Conservation (phyloP, 1,284 basidiomycete species). For the Agroathelia rolfsii region DNA sequence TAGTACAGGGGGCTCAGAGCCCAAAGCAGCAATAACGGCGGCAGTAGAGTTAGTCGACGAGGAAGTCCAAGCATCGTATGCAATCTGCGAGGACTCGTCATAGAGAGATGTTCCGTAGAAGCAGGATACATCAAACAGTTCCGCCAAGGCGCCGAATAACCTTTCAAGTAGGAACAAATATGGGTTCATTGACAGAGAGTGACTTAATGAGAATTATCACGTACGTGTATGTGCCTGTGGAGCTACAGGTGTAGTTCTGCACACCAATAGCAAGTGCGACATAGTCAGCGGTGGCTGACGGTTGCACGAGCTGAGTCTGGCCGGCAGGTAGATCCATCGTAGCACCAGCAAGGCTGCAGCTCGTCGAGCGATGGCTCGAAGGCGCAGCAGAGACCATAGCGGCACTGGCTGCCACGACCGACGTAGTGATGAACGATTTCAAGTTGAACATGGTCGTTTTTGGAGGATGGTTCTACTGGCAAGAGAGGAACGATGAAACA, state of each 20-base stretch:
- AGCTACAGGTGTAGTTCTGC: constrained; percentile 33
- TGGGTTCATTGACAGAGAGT: constrained; percentile 4
- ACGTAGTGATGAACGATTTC: no score
- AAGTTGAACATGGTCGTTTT: no score
- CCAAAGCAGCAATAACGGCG: constrained; percentile 4
- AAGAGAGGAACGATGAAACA: no score
- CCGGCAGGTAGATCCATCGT: neutral
- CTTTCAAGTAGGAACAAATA: constrained; percentile 10
- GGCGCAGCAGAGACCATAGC: constrained; percentile 1
- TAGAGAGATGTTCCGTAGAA: constrained; percentile 13
- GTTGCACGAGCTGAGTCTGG: neutral
- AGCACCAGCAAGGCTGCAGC: neutral
- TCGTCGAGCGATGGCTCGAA: neutral
- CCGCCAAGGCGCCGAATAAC: constrained; percentile 25
- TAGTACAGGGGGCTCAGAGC: constrained; percentile 11
- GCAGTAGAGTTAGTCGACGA: constrained; percentile 5
- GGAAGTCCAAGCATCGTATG: constrained; percentile 15
- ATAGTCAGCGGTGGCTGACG: constrained; percentile 12
- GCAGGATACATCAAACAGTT: constrained; percentile 32
- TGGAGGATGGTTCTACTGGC: no score
- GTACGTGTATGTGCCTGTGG: constrained; percentile 25
- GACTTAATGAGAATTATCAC: constrained; percentile 8
- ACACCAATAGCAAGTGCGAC: constrained; percentile 26
- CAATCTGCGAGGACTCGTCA: constrained; percentile 18
- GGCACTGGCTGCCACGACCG: no score